Base-by-base conservation (phyloP, 1,284 basidiomycete genomes). In the Fistulinella cinereoalba region DNA sequence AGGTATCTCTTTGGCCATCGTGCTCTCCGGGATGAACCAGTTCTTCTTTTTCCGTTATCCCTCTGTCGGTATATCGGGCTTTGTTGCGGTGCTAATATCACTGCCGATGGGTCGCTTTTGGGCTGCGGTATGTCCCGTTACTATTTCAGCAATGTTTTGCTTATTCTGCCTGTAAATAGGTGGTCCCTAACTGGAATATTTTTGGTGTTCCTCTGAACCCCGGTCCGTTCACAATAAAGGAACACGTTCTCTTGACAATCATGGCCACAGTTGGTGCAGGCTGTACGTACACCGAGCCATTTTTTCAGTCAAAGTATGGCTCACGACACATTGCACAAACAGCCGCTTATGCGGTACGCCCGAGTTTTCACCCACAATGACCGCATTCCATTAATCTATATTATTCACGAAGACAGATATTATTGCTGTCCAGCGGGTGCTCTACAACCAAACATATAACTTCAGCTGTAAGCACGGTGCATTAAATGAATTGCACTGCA, bases 231-330 rank as follows among this genome's bases (percentile, higher is more conserved):
- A 73, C 73, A 2, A 78, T 88, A 61, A 88, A 88, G 64, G 84
- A 86, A 55, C 84, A 85, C 59, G 82, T 82, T 7, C 63, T 80
- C 39, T 67, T 73, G 49, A 81, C 86, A 6, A 86, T 94, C 65
- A 94, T 95, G 88, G 83, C 87, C 9, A 73, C 82, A 46, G 84
- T 88, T 12, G 81, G 80, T 18, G 63, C 73, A n/a, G 60, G 66
- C n/a, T 79, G 64, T 64, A 44, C 29, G 63, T 58, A 16, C 37
- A n/a, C 34, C 25, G 18, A 34, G 12, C 5, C 21, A 18, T 18
- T 34, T 34, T 10, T 1, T 11, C n/a, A n/a, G n/a, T n/a, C n/a
- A n/a, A n/a, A n/a, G n/a, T n/a, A n/a, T n/a, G n/a, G n/a, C n/a
- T n/a, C n/a, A n/a, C n/a, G 33, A 34, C 7, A 9, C 11, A 34